Evolutionary conservation across 169 alveolate species (phyloP).

Genomic region (Theileria orientalis): DNA sequence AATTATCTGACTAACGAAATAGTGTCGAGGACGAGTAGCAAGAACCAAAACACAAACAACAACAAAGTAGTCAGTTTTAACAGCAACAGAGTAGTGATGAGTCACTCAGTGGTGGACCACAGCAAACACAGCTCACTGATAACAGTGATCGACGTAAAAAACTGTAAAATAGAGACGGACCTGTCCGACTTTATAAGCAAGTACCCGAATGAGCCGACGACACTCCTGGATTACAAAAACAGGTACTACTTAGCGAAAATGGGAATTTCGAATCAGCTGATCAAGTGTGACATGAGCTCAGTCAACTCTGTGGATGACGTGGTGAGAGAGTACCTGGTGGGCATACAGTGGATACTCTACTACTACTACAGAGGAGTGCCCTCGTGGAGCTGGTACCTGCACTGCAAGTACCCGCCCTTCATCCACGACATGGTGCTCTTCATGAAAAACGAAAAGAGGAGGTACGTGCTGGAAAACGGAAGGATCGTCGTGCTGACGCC

Average conservation of each 20-base stretch:
- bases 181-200: constrained; percentile 54
- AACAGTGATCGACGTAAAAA: constrained; percentile 54
- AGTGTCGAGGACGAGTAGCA: not conserved
- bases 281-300: constrained; percentile 72
- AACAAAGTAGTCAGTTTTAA: constrained; percentile 8
- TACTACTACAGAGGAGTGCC: constrained; percentile 93
- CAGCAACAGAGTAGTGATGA: constrained; percentile 13
- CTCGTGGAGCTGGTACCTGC: constrained; percentile 95
- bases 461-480: not conserved
- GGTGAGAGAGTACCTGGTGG: constrained; percentile 89
- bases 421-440: constrained; percentile 57
- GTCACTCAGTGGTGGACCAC: not conserved
- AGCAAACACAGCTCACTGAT: not conserved
- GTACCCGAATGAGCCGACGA: constrained; percentile 57
- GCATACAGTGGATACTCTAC: constrained; percentile 93
- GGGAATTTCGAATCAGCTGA: constrained; percentile 79
- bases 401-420: constrained; percentile 91
- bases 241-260: constrained; percentile 67
- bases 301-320: constrained; percentile 75
- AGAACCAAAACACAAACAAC: not conserved
- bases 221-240: constrained; percentile 56
- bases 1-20: constrained; percentile 20
- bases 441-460: constrained; percentile 6
- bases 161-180: constrained; percentile 55
- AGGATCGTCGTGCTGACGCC: not conserved